Evolutionary conservation across 306 rosid species (phyloP), one percentile per base, ranked within the genome.

Genomic region (Myrica gale): DNA sequence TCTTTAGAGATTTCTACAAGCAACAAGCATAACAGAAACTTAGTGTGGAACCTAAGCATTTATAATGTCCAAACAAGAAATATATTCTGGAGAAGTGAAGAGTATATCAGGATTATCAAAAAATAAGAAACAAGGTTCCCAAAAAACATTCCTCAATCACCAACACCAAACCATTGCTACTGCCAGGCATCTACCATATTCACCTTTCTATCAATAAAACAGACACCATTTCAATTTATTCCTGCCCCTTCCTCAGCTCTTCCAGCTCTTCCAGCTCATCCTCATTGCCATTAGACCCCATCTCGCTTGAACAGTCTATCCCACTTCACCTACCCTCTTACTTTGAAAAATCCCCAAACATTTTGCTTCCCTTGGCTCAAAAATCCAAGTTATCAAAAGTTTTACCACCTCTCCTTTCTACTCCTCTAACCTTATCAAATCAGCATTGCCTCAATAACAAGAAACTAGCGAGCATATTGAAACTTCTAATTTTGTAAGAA

Each of bases 1-100:
- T 11, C 72, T 39, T 48, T 2, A 5, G 47, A 68, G 66, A 66
- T 53, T 41, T 52, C 45, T 77, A 74, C 37, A n/a, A 50, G 68
- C 43, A 47, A 63, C 20, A 54, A 17, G 3, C 63, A 69, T n/a
- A n/a, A n/a, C n/a, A n/a, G n/a, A n/a, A n/a, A n/a, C n/a, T n/a
- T n/a, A n/a, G n/a, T n/a, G n/a, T n/a, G n/a, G n/a, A n/a, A 63
- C 69, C 20, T 41, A 39, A 63, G 23, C 23, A 63, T 63, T 9
- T n/a, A 16, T 63, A 21, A 41, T 63, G 69, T 41, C 23, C 15
- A 63, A 63, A n/a, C n/a, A n/a, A n/a, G n/a, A 17, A 6, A 16
- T 42, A 39, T 63, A 39, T 63, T 63, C 69, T 15, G 23, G n/a
- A 63, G 48, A 63, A 39, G 11, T 13, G 6, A 4, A 16, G 45